phyloP scores from a whole-genome alignment of 169 alveolate genomes.

The Theileria equi region DNA sequence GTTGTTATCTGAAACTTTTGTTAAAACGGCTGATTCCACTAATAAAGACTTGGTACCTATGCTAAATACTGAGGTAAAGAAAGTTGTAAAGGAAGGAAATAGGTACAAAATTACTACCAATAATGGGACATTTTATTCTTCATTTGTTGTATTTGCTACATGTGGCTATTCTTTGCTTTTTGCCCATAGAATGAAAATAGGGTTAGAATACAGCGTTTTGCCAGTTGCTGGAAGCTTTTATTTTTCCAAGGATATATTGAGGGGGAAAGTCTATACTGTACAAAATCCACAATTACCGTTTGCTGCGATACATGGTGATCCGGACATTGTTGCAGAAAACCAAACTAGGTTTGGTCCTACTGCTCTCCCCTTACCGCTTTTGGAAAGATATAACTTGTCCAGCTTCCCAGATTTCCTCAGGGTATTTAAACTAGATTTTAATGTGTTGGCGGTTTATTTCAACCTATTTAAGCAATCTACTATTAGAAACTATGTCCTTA shows the following conservation, averaged over 20 bases:
- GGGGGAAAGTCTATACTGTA: conserved; percentile 83
- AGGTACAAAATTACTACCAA: conserved; percentile 60
- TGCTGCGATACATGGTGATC: conserved; percentile 87
- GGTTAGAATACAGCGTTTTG: conserved; percentile 77
- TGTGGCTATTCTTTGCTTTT: conserved; percentile 82
- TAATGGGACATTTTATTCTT: conserved; percentile 62
- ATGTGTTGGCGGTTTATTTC: conserved; percentile 68
- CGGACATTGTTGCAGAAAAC: conserved; percentile 73
- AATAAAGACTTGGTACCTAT: conserved; percentile 54
- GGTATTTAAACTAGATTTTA: conserved; percentile 72
- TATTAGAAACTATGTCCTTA: conserved; percentile 74
- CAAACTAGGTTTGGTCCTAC: conserved; percentile 83
- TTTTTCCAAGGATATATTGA: conserved; percentile 71
- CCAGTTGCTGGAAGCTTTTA: conserved; percentile 86
- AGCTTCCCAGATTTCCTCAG: conserved; percentile 74
- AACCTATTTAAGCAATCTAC: conserved; percentile 69
- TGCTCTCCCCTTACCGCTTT: conserved; percentile 82
- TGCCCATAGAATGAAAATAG: conserved; percentile 81
- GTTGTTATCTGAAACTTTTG: conserved; percentile 69
- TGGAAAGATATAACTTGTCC: conserved; percentile 75
- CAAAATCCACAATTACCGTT: conserved; percentile 83
- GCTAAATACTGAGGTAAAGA: conserved; percentile 69
- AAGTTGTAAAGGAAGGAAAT: conserved; percentile 59
- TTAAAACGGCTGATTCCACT: conserved; percentile 59
- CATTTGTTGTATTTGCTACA: conserved; percentile 82